Evolutionary conservation across 164 flowering plant genomes (phyloP), one percentile per base, ranked within the genome.

Genomic region (Annona cherimola): DNA sequence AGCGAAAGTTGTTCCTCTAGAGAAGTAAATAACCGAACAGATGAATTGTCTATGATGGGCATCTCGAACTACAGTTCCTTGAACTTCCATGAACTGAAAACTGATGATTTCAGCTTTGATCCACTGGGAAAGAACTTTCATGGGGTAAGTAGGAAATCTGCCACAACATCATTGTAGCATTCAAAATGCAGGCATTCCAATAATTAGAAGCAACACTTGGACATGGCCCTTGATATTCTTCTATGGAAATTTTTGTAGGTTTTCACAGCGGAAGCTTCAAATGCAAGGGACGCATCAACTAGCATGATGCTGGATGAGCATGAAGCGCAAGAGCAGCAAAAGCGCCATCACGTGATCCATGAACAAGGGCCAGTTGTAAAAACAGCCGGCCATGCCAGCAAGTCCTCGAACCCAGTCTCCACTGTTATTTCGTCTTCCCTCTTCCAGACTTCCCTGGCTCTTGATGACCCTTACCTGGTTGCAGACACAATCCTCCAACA

Each of bases 341-440:
- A 74, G 75, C n/a, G 62, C 4, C 84, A 75, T 59, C 71, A 75
- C 39, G 39, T 78, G 75, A 70, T 69, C 20, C 82, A 77, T 1
- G 80, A 77, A 9, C 78, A 70, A 16, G 79, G 71, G 35, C 78
- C 68, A 42, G 71, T 80, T 19, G 79, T 90, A 41, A 79, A 86
- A 3, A 62, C 94, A 7, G 90, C 94, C 18, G 90, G 82, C 83
- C 92, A 92, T 71, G 77, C 91, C 73, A 89, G 81, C 84, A 82
- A 84, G 74, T 94, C 95, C 61, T 81, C 92, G 8, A 87, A 83
- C 77, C 83, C 97, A 26, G 83, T 89, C 77, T 87, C 97, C 42
- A 79, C 86, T 74, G 85, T 90, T 71, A 84, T 91, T 63, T 73
- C 94, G 64, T 87, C 94, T n/a, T 86, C 91, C 55, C 86, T 83